These are phyloP conservation scores for Perilla frutescens DNA, from an alignment of 257 asterid species.

Conservation along the genomic window DNA sequence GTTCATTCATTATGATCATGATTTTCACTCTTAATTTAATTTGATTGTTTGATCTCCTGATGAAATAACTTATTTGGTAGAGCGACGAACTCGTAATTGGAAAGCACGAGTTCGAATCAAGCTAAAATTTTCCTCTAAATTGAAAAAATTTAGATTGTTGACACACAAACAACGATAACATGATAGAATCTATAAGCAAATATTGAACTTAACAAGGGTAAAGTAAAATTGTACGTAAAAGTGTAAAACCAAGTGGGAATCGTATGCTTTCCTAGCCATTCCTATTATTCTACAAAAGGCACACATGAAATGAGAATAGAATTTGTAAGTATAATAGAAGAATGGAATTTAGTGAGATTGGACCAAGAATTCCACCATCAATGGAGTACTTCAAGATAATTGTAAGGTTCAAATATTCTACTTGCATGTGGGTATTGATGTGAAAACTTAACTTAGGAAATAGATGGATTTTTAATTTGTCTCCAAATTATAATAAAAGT, in stretches of 20 bases:
- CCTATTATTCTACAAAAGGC: neutral
- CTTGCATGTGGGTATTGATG: conserved; percentile 11
- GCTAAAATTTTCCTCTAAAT: too few relatives aligned
- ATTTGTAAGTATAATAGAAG: conserved; percentile 9
- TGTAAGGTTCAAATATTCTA: conserved; percentile 10
- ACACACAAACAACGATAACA: too few relatives aligned
- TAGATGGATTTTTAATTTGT: conserved; percentile 1
- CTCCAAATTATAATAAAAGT: neutral
- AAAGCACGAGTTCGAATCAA: too few relatives aligned
- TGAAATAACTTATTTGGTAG: too few relatives aligned
- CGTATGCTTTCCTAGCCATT: conserved; percentile 24
- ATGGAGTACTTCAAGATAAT: neutral
- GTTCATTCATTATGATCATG: too few relatives aligned
- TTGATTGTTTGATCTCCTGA: too few relatives aligned
- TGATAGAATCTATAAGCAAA: too few relatives aligned
- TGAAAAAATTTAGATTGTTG: too few relatives aligned
- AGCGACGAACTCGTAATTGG: too few relatives aligned
- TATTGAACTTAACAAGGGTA: too few relatives aligned
- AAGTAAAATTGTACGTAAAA: too few relatives aligned
- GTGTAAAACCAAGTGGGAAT: conserved; percentile 25
- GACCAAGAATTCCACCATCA: conserved; percentile 25
- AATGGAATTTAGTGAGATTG: conserved; percentile 8
- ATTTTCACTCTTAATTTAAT: too few relatives aligned
- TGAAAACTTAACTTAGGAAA: conserved; percentile 19
- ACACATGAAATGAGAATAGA: conserved; percentile 44